phyloP scores from a whole-genome alignment of 805 yeast species.

The Suhomyces tanzawaensis region DNA sequence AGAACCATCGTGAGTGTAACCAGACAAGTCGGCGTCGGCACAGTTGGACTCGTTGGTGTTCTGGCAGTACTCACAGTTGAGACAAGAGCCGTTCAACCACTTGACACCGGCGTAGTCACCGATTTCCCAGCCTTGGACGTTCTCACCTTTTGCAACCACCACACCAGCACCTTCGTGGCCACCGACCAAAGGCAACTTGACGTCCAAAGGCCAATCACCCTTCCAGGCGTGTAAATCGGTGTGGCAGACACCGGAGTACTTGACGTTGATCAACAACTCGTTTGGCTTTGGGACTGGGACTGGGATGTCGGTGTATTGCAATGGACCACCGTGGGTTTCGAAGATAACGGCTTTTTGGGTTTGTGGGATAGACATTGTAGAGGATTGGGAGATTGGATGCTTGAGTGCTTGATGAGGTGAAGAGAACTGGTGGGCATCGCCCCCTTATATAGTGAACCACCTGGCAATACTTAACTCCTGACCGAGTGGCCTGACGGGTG shows the following conservation, averaged over 20 bases:
- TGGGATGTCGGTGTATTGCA: slow-evolving; percentile 65
- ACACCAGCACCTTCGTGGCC: slow-evolving; percentile 92
- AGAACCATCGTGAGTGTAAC: slow-evolving; percentile 87
- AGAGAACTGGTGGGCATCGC: no score
- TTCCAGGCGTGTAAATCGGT: slow-evolving; percentile 93
- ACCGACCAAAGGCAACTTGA: slow-evolving; percentile 75
- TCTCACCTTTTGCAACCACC: slow-evolving; percentile 72
- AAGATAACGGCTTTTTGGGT: slow-evolving; percentile 72
- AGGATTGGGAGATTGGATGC: no score
- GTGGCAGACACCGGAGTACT: slow-evolving; percentile 91
- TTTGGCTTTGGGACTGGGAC: slow-evolving; percentile 77
- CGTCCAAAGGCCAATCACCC: slow-evolving; percentile 86
- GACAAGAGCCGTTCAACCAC: slow-evolving; percentile 80
- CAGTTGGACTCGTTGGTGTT: slow-evolving; percentile 69
- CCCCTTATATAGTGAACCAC: no score
- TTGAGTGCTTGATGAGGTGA: no score
- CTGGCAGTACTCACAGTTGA: slow-evolving; percentile 73
- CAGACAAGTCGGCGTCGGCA: slow-evolving; percentile 60
- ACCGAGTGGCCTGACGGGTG: no score
- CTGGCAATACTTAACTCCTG: no score
- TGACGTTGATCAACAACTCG: slow-evolving; percentile 76
- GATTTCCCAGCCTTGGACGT: slow-evolving; percentile 66
- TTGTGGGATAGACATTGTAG: slow-evolving; percentile 43
- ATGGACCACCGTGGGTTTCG: slow-evolving; percentile 62
- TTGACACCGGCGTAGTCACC: slow-evolving; percentile 84